These are phyloP conservation scores for Huiozyma sinensis DNA, from an alignment of 805 yeast species.

Conservation along the genomic window DNA sequence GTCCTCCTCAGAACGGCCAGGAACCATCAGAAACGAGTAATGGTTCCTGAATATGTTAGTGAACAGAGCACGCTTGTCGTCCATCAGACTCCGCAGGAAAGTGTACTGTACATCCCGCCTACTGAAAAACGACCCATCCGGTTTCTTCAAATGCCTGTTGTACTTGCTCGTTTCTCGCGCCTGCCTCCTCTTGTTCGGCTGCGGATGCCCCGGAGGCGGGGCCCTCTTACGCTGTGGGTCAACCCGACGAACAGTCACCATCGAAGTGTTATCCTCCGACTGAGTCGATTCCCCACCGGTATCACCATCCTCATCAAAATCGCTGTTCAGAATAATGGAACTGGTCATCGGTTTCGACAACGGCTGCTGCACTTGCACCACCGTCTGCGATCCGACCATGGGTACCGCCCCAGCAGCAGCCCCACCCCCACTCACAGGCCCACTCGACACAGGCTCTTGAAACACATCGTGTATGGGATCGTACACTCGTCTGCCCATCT, in stretches of 20 bases:
- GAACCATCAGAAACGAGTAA: constrained; percentile 26
- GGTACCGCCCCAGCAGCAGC: neutral
- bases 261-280: no score
- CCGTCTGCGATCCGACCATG: neutral
- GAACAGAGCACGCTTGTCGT: constrained; percentile 55
- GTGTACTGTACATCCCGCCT: constrained; percentile 80
- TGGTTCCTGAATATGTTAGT: constrained; percentile 46
- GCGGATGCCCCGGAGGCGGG: no score
- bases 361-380: neutral
- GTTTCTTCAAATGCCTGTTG: constrained; percentile 60
- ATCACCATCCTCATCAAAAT: neutral
- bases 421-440: neutral
- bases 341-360: neutral
- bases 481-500: constrained; percentile 26
- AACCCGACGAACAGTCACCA: no score
- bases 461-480: constrained; percentile 30
- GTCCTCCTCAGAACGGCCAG: constrained; percentile 28
- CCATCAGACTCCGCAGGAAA: constrained; percentile 54
- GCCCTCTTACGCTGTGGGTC: no score
- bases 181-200: constrained; percentile 5
- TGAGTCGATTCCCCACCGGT: neutral
- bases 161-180: constrained; percentile 8
- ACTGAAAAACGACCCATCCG: constrained; percentile 89
- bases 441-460: constrained; percentile 10
- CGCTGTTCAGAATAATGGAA: neutral